Evolutionary conservation across 441 rosid species (phyloP), one percentile per base, ranked within the genome.

Genomic region (Brassica balearica): DNA sequence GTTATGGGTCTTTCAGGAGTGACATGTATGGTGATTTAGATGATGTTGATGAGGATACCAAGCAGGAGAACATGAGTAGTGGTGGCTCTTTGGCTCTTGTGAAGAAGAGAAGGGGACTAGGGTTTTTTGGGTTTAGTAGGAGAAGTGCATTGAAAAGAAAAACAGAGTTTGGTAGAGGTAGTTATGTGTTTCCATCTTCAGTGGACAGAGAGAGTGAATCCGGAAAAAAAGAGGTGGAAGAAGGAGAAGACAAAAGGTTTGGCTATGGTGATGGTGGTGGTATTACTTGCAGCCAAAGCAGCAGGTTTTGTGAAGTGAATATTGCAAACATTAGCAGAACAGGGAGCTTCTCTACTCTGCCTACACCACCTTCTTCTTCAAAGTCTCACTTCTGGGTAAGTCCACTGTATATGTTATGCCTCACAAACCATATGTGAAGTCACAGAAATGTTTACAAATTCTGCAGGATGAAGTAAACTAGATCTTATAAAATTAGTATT

Each of bases 381-480:
- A 67, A 85, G 78, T 74, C 94, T 80, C 90, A 80, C 56, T 87
- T 91, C 81, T 94, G 97, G 98, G 98, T 92, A 77, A 85, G 85
- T 85, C 20, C 65, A 65, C 69, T 75, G 48, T 34, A 71, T 65
- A 32, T 80, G 46, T 23, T 80, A 71, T 69, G 22, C 3, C 65
- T 70, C 43, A 9, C 2, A 68, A 68, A 48, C 22, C 7, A 68
- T 17, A 48, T 48, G 20, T 17, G 1, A 32, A 27, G 5, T 25
- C 27, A 10, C 14, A 25, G 15, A 71, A 6, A 48, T 68, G 3
- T 63, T 63, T 17, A 17, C 20, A 58, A 20, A 20, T 1, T 6
- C 4, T 55, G 10, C 7, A 55, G 60, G 60, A 55, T 17, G 23
- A 58, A 20, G n/a, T 22, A 5, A 58, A 58, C n/a, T 58, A 60